These are phyloP conservation scores for Wallacemonas collosoma DNA, from an alignment of 208 protist species.

Conservation along the genomic window DNA sequence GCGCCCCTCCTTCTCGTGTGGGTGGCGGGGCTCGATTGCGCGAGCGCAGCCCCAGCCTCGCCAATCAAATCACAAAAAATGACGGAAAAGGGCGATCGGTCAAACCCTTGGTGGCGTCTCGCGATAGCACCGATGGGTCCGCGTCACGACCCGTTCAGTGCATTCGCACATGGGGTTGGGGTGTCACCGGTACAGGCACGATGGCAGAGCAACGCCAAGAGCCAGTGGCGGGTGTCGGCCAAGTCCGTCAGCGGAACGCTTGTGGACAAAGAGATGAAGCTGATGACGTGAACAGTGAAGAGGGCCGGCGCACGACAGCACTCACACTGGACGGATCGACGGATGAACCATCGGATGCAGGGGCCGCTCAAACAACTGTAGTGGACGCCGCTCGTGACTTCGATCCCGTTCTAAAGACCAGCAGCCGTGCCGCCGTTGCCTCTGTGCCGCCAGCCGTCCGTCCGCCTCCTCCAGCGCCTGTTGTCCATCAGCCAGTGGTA, in stretches of 20 bases:
- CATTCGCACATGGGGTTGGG: constrained; percentile 7
- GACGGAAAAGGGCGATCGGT: no score
- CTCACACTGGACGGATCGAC: constrained; percentile 7
- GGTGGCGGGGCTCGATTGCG: neutral
- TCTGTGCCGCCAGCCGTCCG: no score
- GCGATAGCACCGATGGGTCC: neutral
- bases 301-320: constrained; percentile 30
- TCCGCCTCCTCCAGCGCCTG: no score
- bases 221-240: no score
- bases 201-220: no score
- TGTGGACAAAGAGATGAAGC: neutral
- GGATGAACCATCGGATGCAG: neutral
- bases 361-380: neutral
- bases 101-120: no score
- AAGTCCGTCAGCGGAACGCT: no score
- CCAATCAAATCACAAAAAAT: neutral
- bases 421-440: neutral
- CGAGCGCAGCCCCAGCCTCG: neutral
- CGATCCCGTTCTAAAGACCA: constrained; percentile 4
- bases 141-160: neutral
- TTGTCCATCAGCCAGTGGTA: no score
- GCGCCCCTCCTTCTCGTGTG: no score
- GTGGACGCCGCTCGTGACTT: neutral
- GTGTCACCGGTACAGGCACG: no score
- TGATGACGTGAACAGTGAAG: neutral